A percentile compares a stretch with the other conserved stretches of the same genome.
phyloP scores from a whole-genome alignment of 768 basidiomycete species.

The Krasilnikovozyma curviuscula region DNA sequence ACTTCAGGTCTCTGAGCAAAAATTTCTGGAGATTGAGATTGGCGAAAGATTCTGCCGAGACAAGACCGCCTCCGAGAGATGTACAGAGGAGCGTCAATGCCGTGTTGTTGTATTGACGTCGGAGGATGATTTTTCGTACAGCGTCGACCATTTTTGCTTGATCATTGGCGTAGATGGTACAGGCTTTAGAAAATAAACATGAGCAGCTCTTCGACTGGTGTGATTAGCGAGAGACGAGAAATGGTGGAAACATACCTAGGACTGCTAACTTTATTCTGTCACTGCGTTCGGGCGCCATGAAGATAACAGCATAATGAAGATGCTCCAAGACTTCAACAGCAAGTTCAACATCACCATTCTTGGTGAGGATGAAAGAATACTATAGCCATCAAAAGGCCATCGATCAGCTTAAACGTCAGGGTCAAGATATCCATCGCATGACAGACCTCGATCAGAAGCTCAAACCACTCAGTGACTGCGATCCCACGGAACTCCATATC shows the following conservation, averaged over 20 bases:
- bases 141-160: constrained; percentile 49
- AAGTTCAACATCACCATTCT: constrained; percentile 21
- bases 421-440: background rate
- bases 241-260: constrained; percentile 38
- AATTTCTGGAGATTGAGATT: constrained; percentile 64
- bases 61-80: constrained; percentile 49
- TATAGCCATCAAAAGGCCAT: constrained; percentile 1
- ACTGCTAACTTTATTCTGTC: constrained; percentile 57
- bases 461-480: constrained; percentile 65
- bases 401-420: background rate
- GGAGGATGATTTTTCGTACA: constrained; percentile 50
- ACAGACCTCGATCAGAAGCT: constrained; percentile 62
- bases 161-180: constrained; percentile 42
- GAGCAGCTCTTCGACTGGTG: background rate
- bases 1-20: constrained; percentile 55
- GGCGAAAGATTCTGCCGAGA: constrained; percentile 55
- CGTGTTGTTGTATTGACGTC: constrained; percentile 71
- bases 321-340: constrained; percentile 24
- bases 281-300: constrained; percentile 28
- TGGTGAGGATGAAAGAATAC: constrained; percentile 25
- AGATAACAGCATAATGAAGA: constrained; percentile 17
- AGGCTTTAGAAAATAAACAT: constrained; percentile 34
- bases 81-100: constrained; percentile 58
- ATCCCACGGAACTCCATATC: constrained; percentile 59
- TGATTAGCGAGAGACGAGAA: background rate